Conservation (phyloP, 1,284 basidiomycete genomes). For the Pyrrhoderma lamaoense region DNA sequence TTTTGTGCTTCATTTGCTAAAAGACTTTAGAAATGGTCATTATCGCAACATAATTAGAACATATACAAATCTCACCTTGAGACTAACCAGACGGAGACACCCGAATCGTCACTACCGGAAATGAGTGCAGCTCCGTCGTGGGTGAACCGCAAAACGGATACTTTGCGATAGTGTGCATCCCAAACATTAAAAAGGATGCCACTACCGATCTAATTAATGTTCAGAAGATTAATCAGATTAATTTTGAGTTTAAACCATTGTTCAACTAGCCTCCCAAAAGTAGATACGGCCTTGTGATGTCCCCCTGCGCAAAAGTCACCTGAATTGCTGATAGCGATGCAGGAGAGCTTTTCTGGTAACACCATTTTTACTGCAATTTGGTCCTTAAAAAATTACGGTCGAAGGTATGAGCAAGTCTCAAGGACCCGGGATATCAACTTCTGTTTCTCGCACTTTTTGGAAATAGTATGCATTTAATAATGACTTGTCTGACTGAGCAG, state of each 20-base stretch:
- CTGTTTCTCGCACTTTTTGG: conserved; percentile 55
- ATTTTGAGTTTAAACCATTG: conserved; percentile 3
- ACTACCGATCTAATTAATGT: conserved; percentile 63
- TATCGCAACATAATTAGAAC: conserved; percentile 18
- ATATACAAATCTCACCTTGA: conserved; percentile 49
- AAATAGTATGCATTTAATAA: conserved; percentile 76
- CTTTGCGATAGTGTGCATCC: conserved; percentile 91
- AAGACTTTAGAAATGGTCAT: conserved; percentile 29
- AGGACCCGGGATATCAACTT: background rate
- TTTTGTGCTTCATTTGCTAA: conserved; percentile 63
- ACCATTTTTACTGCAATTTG: conserved; percentile 83
- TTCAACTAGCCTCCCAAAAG: conserved; percentile 80
- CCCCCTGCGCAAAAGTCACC: conserved; percentile 84
- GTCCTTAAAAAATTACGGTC: conserved; percentile 47
- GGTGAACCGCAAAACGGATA: conserved; percentile 80
- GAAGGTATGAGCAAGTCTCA: background rate
- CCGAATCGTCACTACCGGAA: conserved; percentile 86
- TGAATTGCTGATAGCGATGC: conserved; percentile 65
- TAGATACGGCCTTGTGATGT: conserved; percentile 86
- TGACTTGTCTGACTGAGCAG: conserved; percentile 73
- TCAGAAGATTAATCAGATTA: conserved; percentile 18
- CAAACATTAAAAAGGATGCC: conserved; percentile 85
- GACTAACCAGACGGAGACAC: conserved; percentile 84
- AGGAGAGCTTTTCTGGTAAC: conserved; percentile 81
- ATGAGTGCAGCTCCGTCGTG: conserved; percentile 74